Base-by-base conservation (phyloP, 2,329 filamentous ascomycete genomes). In the Pestalotiopsis sp. region DNA sequence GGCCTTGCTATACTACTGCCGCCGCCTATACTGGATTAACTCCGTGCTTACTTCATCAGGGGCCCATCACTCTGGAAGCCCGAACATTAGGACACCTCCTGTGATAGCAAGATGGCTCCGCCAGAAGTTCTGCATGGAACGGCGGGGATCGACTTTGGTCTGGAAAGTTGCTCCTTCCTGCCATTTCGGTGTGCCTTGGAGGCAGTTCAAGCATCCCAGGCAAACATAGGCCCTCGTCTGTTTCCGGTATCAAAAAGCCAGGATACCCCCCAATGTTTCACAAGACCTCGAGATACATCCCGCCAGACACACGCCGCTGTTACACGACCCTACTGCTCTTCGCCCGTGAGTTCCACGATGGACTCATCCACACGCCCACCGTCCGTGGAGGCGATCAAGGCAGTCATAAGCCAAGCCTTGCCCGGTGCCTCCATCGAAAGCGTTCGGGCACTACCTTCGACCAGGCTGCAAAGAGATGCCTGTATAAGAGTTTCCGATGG, bases 401-500 rank as follows among this genome's bases (percentile, higher is more conserved):
- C 76, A 25, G 76, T 81, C 64, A 76, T 85, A 70, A 76, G 73
- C 70, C 70, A 72, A 74, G 70, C 76, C 68, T 66, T 81, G 27
- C 77, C 79, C 59, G 72, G 77, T 65, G 71, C 76, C 45, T 75
- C 73, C 27, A 73, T 84, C 67, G 73, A 77, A 36, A 75, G 76
- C 36, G 71, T 83, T 62, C 75, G 76, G 38, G 71, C 75, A 38
- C 56, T 59, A 13, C 23, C 38, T 12, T n/a, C 78, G 3, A 73
- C 77, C 64, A 77, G 80, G 12, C 78, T 81, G 9, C 81, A 84
- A 68, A 79, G 81, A 66, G 76, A 81, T 64, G 87, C 84, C 75
- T 77, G 79, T 70, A 77, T 86, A 66, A 77, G 76, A 41, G 75
- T 83, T 58, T 81, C 80, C n/a, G 80, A 84, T 66, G 80, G 79